Evolutionary conservation across 108 stramenopile species (phyloP), one percentile per base, ranked within the genome.

Genomic region (Fragilaria crotonensis): DNA sequence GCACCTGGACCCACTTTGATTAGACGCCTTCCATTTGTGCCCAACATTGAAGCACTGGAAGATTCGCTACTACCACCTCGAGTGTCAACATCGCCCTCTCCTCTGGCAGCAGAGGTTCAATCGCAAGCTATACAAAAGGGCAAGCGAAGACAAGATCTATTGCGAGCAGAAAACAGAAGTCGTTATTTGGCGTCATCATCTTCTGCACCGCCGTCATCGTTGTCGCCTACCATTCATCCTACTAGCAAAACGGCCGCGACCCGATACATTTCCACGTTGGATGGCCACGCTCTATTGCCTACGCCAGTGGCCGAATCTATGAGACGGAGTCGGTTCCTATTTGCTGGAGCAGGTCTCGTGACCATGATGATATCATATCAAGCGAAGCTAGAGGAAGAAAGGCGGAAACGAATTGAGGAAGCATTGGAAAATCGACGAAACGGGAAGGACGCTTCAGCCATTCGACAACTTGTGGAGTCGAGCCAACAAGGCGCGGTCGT

Each of bases 271-370:
- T 47, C 58, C 17, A 71, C 70, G 30, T 53, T 71, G 33, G 70
- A 71, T 48, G 64, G 64, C 11, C 21, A 3, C 21, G 19, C 33
- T 20, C 36, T 45, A 19, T 55, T 71, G 2, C 58, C 70, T 18
- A 71, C 64, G 18, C 54, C 59, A 14, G 20, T 71, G 50, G 57
- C 70, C 25, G 70, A 71, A 59, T 57, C 64, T 5, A 71, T 71
- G 70, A 27, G 64, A 36, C 63, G 70, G 30, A 45, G 53, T 31
- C 58, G 70, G 21, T 45, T 26, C 33, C 29, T 64, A n/a, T 66
- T 71, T 23, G 48, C 63, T 30, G 64, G 64, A 32, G 70, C 64
- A 36, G 64, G 63, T 0, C 50, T 71, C 17, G 29, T 65, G 55
- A 19, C 32, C 19, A 19, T 26, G 11, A 19, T 31, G 2, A 3